Evolutionary conservation across 768 basidiomycete genomes (phyloP).

Genomic region (Lactarius hatsudake): DNA sequence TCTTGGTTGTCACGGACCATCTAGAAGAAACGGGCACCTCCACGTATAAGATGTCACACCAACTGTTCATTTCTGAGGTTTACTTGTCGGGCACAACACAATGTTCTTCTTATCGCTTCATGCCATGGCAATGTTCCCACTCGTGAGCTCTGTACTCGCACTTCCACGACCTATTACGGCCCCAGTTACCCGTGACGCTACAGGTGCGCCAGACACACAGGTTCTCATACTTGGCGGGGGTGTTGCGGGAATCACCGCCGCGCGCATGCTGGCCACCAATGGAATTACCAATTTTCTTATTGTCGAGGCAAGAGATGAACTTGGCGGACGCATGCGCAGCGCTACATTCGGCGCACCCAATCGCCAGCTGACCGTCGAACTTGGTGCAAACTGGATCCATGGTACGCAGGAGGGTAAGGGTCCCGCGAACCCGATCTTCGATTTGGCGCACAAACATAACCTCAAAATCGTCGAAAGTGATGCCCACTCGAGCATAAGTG

Average conservation of each 20-base stretch:
- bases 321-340: conserved; percentile 56
- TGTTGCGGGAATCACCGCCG: conserved; percentile 59
- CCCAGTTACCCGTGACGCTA: background rate
- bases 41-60: no score
- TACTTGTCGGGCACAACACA: no score
- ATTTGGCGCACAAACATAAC: conserved; percentile 49
- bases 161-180: background rate
- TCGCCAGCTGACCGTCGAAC: conserved; percentile 44
- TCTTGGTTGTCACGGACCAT: no score
- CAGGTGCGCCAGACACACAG: conserved; percentile 24
- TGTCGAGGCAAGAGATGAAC: conserved; percentile 49
- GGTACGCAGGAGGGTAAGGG: conserved; percentile 45
- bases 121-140: no score
- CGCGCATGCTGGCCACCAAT: conserved; percentile 50
- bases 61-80: no score
- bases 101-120: no score
- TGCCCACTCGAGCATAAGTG: conserved; percentile 30
- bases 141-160: background rate
- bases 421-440: conserved; percentile 54
- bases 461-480: conserved; percentile 44
- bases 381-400: conserved; percentile 39
- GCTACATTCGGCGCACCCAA: conserved; percentile 40
- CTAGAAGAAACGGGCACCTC: no score
- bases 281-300: conserved; percentile 55
- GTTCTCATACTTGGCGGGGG: conserved; percentile 65